phyloP scores from a whole-genome alignment of 2,329 filamentous ascomycete species.

The Dendryphion nanum region DNA sequence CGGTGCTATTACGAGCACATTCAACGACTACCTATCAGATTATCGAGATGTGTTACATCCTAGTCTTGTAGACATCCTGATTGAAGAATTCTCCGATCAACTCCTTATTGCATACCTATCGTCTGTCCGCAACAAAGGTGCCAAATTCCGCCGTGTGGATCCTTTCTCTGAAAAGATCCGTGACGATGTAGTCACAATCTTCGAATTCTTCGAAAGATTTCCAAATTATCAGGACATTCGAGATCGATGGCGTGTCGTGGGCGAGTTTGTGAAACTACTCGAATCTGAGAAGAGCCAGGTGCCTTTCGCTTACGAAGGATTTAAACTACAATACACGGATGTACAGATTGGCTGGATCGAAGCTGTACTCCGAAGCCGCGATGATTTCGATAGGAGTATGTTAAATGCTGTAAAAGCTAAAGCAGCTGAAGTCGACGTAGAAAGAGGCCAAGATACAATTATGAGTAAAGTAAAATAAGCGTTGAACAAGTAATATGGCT shows the following conservation, averaged over 20 bases:
- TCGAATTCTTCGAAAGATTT: constrained; percentile 76
- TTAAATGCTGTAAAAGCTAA: constrained; percentile 82
- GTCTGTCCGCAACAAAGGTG: constrained; percentile 82
- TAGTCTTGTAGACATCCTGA: constrained; percentile 83
- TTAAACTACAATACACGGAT: constrained; percentile 91
- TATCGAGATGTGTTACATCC: constrained; percentile 83
- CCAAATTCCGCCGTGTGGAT: constrained; percentile 82
- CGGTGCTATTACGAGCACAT: constrained; percentile 90
- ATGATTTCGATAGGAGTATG: constrained; percentile 93
- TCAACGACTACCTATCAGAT: constrained; percentile 91
- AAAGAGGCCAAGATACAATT: constrained; percentile 84
- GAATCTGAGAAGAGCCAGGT: constrained; percentile 70
- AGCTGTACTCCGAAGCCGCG: constrained; percentile 77
- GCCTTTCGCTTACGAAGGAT: constrained; percentile 74
- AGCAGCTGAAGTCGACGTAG: constrained; percentile 81
- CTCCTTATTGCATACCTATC: constrained; percentile 82
- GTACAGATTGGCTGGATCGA: constrained; percentile 95
- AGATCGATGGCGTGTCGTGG: constrained; percentile 87
- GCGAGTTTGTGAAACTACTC: constrained; percentile 79
- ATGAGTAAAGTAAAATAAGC: constrained; percentile 83
- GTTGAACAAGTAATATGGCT: too few species aligned
- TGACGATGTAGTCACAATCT: constrained; percentile 86
- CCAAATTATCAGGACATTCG: constrained; percentile 65
- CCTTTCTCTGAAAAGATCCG: constrained; percentile 91
- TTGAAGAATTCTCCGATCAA: constrained; percentile 91